Conservation (phyloP, 805 yeast genomes). For the Kuraishia floccosa region DNA sequence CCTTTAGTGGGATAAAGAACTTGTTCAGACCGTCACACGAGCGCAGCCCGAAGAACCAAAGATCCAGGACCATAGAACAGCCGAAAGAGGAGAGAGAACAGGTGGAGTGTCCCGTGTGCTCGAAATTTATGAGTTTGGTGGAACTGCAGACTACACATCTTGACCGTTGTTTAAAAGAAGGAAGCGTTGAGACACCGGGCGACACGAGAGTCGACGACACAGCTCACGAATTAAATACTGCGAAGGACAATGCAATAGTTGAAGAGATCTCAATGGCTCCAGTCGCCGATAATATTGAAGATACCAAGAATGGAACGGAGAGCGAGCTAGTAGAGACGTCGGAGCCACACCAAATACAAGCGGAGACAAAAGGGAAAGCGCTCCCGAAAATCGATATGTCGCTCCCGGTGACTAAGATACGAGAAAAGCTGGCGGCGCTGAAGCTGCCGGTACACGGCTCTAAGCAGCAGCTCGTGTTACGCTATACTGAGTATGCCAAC, state of each 20-base stretch:
- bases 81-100: constrained; percentile 16
- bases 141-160: constrained; percentile 50
- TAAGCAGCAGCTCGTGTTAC: constrained; percentile 46
- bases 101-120: constrained; percentile 64
- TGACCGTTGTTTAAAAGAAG: constrained; percentile 38
- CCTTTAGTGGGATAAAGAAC: too few relatives aligned
- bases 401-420: constrained; percentile 45
- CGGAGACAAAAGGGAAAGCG: too few relatives aligned
- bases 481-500: constrained; percentile 70
- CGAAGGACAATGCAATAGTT: too few relatives aligned
- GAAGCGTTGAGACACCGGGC: constrained; percentile 1
- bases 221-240: too few relatives aligned
- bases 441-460: constrained; percentile 55
- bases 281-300: too few relatives aligned
- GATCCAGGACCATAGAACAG: background rate
- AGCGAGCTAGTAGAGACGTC: too few relatives aligned
- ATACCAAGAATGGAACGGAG: too few relatives aligned
- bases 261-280: too few relatives aligned
- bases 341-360: too few relatives aligned
- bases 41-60: constrained; percentile 1
- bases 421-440: constrained; percentile 41
- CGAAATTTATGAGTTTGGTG: constrained; percentile 37
- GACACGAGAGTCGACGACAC: too few relatives aligned
- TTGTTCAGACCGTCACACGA: too few relatives aligned
- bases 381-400: too few relatives aligned